Evolutionary conservation across 2,329 filamentous ascomycete species (phyloP), one percentile per base, ranked within the genome.

Genomic region (Aphanoascus verrucosus): DNA sequence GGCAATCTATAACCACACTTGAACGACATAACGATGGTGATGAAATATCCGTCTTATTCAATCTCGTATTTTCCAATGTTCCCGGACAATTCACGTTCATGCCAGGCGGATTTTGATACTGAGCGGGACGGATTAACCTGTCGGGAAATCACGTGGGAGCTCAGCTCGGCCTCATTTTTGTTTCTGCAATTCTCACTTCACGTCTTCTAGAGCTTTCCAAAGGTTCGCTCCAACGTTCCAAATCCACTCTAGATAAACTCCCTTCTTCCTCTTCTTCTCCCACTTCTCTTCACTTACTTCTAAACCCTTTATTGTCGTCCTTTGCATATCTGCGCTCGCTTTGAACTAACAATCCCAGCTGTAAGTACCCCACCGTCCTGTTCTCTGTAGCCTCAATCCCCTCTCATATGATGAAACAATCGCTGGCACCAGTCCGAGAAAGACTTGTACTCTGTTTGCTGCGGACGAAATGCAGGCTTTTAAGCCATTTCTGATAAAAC

Each of bases 341-440:
- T 32, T 19, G 7, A 34, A 2, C 44, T 47, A 15, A 15, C 17
- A n/a, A 35, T n/a, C 11, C 15, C 17, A 23, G 17, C 34, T 53
- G 54, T 56, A 34, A 55, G 48, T 52, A 32, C 15, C n/a, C 35
- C 19, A 31, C 34, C 32, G 40, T 42, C n/a, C 23, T 12, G 17
- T 38, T 9, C 15, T n/a, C 15, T 7, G 42, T 12, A 59, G 59
- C 57, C 53, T 38, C 35, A 19, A 32, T 46, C 44, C 4, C 34
- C 28, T 35, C 37, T 44, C 40, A 20, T 48, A 74, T 78, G 79
- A 82, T 81, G 79, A 81, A 65, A 77, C 14, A 44, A 67, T 71
- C 75, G 80, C 80, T 83, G 80, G 80, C 80, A 83, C 80, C 80
- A 82, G 80, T 78, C 80, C 74, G 71, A 82, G 73, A 77, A 68